Base-by-base conservation (phyloP, 2,329 filamentous ascomycete genomes). In the Sphaerulina populicola region DNA sequence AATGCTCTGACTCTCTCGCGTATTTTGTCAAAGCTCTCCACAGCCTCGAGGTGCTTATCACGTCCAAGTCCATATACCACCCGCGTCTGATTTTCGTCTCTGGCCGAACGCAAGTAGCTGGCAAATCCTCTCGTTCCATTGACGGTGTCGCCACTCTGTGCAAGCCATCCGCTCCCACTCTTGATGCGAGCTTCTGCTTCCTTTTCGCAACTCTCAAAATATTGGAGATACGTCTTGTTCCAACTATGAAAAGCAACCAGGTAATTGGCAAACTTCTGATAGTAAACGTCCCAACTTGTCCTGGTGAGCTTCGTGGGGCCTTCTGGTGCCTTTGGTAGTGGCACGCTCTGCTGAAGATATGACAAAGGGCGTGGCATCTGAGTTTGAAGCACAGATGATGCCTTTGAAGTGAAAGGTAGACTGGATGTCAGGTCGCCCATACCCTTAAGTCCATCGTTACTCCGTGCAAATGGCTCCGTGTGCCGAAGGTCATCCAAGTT, bases 11-110 rank as follows among this genome's bases (percentile, higher is more conserved):
- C 69, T 55, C 69, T 62, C 52, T 74, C 72, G 61, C 69, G 69
- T 41, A 73, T 61, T 41, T 67, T 72, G 66, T 77, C 71, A 61
- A 82, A 85, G 57, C 80, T 76, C 57, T 74, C 71, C 51, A 88
- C 69, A 8, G 76, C 75, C 51, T 72, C 66, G 51, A 78, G 75
- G 62, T 89, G 85, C 53, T 74, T 74, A 39, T 79, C 76, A 54
- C 77, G 79, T 6, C 79, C 79, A 7, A 75, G 66, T 29, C 69
- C 69, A 82, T 85, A 88, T 50, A 77, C 74, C 60, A 73, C 73
- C 50, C 81, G 72, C 4, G 86, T 78, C 43, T 73, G 71, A 56
- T 80, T 76, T 62, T 89, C 85, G 66, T 86, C 79, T 57, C 78
- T 76, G 49, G 84, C 68, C 64, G 78, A 79, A 35, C 69, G 70